Percentiles rank a stretch among this genome's conserved stretches.
These are phyloP conservation scores for Magnolia sinica DNA, from an alignment of 164 flowering plant species.

Conservation along the genomic window DNA sequence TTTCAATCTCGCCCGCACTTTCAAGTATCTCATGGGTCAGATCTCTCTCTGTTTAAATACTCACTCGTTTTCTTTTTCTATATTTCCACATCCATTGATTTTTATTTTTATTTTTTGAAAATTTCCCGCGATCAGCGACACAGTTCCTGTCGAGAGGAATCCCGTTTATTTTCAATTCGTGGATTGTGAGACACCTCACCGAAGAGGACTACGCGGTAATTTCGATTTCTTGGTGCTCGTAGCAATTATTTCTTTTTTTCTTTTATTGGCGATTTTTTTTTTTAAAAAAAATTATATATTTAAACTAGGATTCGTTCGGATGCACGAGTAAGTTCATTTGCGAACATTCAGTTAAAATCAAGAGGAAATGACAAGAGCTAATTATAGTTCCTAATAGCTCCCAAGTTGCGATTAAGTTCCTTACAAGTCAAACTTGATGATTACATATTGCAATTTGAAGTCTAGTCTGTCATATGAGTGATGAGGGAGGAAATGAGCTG, in stretches of 20 bases:
- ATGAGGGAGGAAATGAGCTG: not conserved
- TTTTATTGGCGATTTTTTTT: not conserved
- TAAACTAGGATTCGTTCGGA: not conserved
- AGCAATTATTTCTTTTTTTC: not conserved
- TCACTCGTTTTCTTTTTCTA: not conserved
- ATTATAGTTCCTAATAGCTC: no score
- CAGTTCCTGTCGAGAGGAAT: constrained; percentile 87
- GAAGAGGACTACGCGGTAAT: constrained; percentile 84
- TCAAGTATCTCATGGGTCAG: constrained; percentile 81
- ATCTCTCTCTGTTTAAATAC: not conserved
- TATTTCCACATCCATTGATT: not conserved
- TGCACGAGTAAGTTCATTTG: not conserved
- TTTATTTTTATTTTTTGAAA: not conserved
- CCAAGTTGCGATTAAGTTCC: no score
- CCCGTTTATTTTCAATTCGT: constrained; percentile 81
- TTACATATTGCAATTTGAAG: no score
- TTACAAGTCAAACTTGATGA: no score
- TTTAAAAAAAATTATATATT: no score
- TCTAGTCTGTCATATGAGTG: no score
- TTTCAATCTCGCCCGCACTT: constrained; percentile 61
- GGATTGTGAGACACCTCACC: constrained; percentile 83
- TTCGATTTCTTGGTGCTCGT: no score
- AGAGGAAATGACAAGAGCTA: no score
- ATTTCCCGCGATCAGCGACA: constrained; percentile 48
- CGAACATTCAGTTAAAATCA: not conserved